Conservation (phyloP, 495 filamentous ascomycete genomes). For the Neurospora sp. region DNA sequence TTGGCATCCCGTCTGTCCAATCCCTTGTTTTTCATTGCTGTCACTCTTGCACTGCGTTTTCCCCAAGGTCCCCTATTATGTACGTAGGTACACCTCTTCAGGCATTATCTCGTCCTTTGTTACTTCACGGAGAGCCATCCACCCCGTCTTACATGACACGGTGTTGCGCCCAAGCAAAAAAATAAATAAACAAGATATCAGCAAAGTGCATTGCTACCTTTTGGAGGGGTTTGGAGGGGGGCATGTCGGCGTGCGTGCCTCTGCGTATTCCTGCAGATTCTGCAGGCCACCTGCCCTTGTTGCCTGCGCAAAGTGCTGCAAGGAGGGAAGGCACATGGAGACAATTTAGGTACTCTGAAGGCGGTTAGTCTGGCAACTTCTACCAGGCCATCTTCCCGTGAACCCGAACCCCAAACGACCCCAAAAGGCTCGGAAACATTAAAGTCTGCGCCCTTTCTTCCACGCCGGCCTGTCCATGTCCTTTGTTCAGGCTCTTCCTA, state of each 20-base stretch:
- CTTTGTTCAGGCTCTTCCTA: neutral
- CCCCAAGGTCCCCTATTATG: neutral
- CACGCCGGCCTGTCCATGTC: neutral
- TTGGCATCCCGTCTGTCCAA: conserved; percentile 1
- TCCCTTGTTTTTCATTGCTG: neutral
- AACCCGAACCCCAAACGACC: neutral
- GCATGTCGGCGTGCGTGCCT: neutral
- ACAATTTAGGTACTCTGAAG: neutral
- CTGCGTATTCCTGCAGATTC: neutral
- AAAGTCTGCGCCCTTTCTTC: neutral
- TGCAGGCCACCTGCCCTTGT: neutral
- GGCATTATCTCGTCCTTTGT: neutral
- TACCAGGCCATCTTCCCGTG: neutral
- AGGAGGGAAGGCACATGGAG: neutral
- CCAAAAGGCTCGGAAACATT: neutral
- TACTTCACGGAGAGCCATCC: neutral
- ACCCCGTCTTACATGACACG: neutral
- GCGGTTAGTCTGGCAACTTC: neutral
- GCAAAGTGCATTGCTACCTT: neutral
- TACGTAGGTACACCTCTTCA: neutral
- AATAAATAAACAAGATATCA: neutral
- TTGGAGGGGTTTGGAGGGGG: neutral
- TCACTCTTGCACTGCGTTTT: neutral
- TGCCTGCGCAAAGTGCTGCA: neutral
- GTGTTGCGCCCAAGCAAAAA: neutral